Base-by-base conservation (phyloP, 1,284 basidiomycete genomes). In the Cryptococcus depauperatus region DNA sequence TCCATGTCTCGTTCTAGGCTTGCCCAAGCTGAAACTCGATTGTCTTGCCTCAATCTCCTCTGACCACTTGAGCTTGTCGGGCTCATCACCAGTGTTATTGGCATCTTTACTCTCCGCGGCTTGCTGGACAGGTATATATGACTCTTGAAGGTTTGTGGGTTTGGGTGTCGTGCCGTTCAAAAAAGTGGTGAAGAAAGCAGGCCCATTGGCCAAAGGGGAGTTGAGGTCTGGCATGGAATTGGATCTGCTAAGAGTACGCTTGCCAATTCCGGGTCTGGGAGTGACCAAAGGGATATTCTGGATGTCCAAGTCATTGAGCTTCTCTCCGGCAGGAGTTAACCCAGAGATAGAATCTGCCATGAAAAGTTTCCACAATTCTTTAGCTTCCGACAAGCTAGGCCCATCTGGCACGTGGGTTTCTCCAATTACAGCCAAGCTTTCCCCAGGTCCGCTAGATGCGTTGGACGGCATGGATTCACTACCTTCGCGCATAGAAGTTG, bases 171-270 rank as follows among this genome's bases (percentile, higher is more conserved):
- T 38, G 10, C 51, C 54, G 35, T 50, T 55, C 27, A 51, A 21
- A 44, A 50, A 48, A 11, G 35, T 52, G 18, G 50, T 45, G 47
- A 59, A 56, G 42, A 54, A 51, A 14, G 46, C 30, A 16, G 50
- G 51, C 8, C 42, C 44, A 16, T 44, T 45, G 14, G 41, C 25
- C 27, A 51, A 22, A 85, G 58, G 77, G 75, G 25, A 74, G 83
- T 47, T 82, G 62, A n/a, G 74, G 79, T 25, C 83, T 81, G 5
- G 67, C 59, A 66, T 64, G 3, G 65, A 68, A 39, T 61, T 66
- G 30, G 61, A 65, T 49, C 62, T 68, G 38, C 56, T 57, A 19
- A 64, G 44, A 18, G 56, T 55, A 14, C 56, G 48, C 27, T 47
- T 35, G 13, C 51, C 58, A 26, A 58, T 37, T 3, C 46, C 50